These are phyloP conservation scores for Candida rishiriensis DNA, from an alignment of 805 yeast genomes.

Conservation along the genomic window DNA sequence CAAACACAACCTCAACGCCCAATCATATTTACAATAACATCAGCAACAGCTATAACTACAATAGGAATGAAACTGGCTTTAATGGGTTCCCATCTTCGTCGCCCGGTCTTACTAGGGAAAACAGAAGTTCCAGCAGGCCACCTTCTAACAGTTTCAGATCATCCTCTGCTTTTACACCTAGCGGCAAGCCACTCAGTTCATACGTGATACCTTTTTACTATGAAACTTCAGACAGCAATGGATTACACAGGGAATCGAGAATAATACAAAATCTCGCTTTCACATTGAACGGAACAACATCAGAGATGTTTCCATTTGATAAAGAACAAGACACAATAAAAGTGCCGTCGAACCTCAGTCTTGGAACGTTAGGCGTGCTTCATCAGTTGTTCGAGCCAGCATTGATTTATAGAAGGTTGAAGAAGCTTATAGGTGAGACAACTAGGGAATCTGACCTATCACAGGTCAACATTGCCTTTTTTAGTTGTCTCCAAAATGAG, in stretches of 20 bases:
- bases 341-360: slow-evolving; percentile 51
- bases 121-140: slow-evolving; percentile 7
- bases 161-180: background rate
- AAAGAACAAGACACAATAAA: slow-evolving; percentile 29
- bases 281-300: slow-evolving; percentile 58
- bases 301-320: slow-evolving; percentile 47
- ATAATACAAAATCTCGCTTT: slow-evolving; percentile 47
- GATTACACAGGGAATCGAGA: slow-evolving; percentile 34
- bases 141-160: slow-evolving; percentile 5
- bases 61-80: background rate
- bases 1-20: background rate
- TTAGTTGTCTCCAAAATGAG: slow-evolving; percentile 40
- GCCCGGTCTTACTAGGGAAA: slow-evolving; percentile 1
- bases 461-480: slow-evolving; percentile 60
- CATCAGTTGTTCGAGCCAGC: slow-evolving; percentile 67
- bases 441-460: slow-evolving; percentile 24
- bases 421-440: slow-evolving; percentile 25
- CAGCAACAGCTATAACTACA: background rate
- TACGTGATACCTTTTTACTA: slow-evolving; percentile 30
- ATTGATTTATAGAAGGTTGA: slow-evolving; percentile 51
- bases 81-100: slow-evolving; percentile 4
- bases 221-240: slow-evolving; percentile 18
- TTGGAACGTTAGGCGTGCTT: slow-evolving; percentile 52
- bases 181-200: slow-evolving; percentile 26
- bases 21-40: background rate